These are phyloP conservation scores for Cynara cardunculus DNA, from an alignment of 129 eudicot species.

Conservation along the genomic window DNA sequence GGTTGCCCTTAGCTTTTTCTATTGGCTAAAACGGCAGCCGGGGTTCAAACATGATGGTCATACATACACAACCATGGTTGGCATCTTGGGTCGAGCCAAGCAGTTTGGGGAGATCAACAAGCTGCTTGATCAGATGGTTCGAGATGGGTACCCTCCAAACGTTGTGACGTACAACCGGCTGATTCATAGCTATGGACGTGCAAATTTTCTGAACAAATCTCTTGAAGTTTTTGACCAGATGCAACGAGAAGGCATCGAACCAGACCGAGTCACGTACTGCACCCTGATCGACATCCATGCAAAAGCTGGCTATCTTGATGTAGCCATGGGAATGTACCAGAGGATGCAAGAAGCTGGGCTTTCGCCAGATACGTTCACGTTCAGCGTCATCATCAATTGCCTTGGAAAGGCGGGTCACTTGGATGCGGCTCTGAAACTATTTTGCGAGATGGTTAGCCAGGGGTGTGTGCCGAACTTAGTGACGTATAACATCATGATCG, in stretches of 20 bases:
- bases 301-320: conserved; percentile 91
- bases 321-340: conserved; percentile 87
- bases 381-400: conserved; percentile 91
- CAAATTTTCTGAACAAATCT: conserved; percentile 84
- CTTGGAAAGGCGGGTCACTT: conserved; percentile 92
- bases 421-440: conserved; percentile 79
- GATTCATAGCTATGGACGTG: conserved; percentile 93
- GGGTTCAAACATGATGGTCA: conserved; percentile 96
- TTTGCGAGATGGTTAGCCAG: conserved; percentile 81
- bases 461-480: conserved; percentile 91
- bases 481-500: conserved; percentile 94
- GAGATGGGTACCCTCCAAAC: conserved; percentile 82
- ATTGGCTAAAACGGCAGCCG: conserved; percentile 70
- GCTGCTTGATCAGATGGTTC: conserved; percentile 81
- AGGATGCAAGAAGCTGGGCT: conserved; percentile 96
- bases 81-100: conserved; percentile 88
- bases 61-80: conserved; percentile 98
- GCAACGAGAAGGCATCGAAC: conserved; percentile 72
- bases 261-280: conserved; percentile 96
- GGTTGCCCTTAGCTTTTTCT: conserved; percentile 77
- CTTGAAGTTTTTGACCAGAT: conserved; percentile 72
- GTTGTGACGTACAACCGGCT: conserved; percentile 94
- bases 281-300: conserved; percentile 99
- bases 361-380: conserved; percentile 96
- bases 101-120: conserved; percentile 72